Conservation (phyloP, 352 stramenopile species). For the Phytophthora syringae region DNA sequence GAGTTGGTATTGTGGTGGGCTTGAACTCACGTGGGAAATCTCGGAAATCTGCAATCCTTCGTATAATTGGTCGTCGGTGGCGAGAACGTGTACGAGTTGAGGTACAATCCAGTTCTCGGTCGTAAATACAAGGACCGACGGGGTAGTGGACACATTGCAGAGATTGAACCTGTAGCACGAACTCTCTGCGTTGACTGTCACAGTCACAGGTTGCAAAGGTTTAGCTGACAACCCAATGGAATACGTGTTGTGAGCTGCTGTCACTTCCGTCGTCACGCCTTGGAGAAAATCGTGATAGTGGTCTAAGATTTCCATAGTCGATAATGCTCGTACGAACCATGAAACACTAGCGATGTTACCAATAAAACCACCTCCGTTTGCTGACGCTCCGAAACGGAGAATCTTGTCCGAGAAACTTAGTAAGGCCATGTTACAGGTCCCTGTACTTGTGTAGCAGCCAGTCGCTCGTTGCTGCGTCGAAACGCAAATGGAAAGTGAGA, state of each 20-base stretch:
- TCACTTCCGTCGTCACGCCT: constrained; percentile 22
- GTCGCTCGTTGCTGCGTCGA: neutral
- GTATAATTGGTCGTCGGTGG: constrained; percentile 66
- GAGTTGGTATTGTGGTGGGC: constrained; percentile 40
- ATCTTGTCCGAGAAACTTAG: constrained; percentile 44
- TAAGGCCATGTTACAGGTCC: constrained; percentile 49
- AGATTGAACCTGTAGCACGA: constrained; percentile 79
- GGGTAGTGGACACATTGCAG: constrained; percentile 65
- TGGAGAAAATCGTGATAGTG: constrained; percentile 75
- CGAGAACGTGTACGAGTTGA: constrained; percentile 51
- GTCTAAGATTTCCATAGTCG: constrained; percentile 49
- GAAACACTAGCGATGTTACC: constrained; percentile 53
- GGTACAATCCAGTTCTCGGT: constrained; percentile 52
- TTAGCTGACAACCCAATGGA: constrained; percentile 50
- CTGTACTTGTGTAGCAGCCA: constrained; percentile 14
- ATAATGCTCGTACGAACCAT: constrained; percentile 60
- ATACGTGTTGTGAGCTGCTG: constrained; percentile 59
- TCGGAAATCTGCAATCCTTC: constrained; percentile 48
- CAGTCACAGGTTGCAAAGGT: constrained; percentile 51
- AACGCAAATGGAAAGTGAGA: constrained; percentile 50
- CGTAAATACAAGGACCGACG: constrained; percentile 45
- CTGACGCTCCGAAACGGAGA: constrained; percentile 16
- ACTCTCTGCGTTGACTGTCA: constrained; percentile 56
- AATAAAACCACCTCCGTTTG: constrained; percentile 40
- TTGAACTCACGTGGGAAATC: constrained; percentile 39